Conservation (phyloP, 148 eudicot species). For the Cornus suecica region DNA sequence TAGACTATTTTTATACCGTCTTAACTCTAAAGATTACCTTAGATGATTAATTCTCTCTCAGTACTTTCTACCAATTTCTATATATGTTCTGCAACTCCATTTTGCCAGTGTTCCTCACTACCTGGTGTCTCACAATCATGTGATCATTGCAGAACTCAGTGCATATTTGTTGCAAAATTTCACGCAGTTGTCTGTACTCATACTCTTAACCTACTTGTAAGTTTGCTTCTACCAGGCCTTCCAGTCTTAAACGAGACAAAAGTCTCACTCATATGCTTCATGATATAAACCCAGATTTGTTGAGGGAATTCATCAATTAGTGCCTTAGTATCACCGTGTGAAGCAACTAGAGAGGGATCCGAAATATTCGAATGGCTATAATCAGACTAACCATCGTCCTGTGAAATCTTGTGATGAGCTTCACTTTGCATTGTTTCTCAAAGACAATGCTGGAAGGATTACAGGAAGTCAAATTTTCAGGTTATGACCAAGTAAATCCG, state of each 20-base stretch:
- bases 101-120: neutral
- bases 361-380: neutral
- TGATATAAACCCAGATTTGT: neutral
- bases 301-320: neutral
- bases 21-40: no score
- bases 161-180: neutral
- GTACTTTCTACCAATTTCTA: no score
- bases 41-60: no score
- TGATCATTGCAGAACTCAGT: neutral
- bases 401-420: no score
- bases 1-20: no score
- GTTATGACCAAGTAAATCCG: no score
- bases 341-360: neutral
- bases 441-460: no score
- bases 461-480: no score
- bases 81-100: conserved; percentile 4
- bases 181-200: neutral
- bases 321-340: neutral
- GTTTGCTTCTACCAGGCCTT: neutral
- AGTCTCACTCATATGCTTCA: neutral
- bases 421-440: no score
- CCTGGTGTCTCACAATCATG: no score
- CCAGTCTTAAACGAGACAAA: neutral
- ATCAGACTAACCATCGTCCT: no score
- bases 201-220: neutral